Evolutionary conservation across 495 filamentous ascomycete genomes (phyloP).

Genomic region (Neurospora intermedia): DNA sequence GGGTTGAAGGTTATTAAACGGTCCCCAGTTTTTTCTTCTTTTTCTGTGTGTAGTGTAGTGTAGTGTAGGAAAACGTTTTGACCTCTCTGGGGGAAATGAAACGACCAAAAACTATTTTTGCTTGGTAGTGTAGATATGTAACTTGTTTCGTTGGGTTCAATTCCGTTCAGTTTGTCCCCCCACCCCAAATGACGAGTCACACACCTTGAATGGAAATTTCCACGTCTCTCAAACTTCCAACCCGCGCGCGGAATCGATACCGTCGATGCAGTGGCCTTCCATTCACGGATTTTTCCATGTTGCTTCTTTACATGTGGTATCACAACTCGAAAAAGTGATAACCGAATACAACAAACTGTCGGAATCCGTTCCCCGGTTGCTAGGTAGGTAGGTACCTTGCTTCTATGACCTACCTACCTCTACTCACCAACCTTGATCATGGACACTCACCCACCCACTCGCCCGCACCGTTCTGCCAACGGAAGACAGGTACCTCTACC

Average conservation of each 20-base stretch:
- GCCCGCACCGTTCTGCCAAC: not conserved
- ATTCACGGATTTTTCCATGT: no score
- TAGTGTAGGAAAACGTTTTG: not conserved
- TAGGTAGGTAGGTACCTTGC: not conserved
- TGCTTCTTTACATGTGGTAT: not conserved
- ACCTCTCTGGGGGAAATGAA: not conserved
- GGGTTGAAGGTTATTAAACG: not conserved
- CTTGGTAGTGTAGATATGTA: no score
- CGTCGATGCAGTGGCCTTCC: no score
- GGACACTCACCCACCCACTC: not conserved
- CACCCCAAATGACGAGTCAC: not conserved
- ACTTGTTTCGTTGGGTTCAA: not conserved
- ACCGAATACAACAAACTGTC: not conserved
- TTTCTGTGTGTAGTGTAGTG: not conserved
- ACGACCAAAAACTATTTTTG: not conserved
- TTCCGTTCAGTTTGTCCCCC: no score
- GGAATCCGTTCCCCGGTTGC: not conserved
- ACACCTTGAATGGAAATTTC: not conserved
- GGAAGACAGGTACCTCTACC: not conserved
- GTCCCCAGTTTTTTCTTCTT: not conserved
- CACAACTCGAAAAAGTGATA: not conserved
- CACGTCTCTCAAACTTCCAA: not conserved
- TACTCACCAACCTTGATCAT: not conserved
- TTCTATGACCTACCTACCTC: not conserved
- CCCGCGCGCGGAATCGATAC: not conserved